Evolutionary conservation across 2,329 filamentous ascomycete species (phyloP).

Genomic region (Talaromyces sp.): DNA sequence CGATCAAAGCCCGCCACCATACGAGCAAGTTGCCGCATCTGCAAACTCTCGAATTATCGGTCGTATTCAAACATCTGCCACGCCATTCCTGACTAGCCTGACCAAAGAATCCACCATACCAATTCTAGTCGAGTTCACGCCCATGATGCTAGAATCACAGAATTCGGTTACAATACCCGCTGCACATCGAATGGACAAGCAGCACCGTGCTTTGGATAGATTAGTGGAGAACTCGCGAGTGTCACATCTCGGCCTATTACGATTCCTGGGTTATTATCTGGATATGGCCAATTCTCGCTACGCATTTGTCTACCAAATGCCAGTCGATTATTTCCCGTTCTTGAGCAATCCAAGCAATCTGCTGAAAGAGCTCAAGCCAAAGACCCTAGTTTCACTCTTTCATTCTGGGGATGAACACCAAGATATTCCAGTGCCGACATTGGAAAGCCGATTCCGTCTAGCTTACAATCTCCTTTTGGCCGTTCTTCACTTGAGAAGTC

Average conservation of each 20-base stretch:
- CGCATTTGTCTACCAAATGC: slow-evolving; percentile 58
- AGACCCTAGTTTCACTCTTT: slow-evolving; percentile 39
- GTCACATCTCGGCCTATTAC: slow-evolving; percentile 38
- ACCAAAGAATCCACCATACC: slow-evolving; percentile 34
- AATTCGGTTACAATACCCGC: slow-evolving; percentile 24
- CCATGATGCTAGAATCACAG: slow-evolving; percentile 35
- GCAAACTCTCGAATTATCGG: slow-evolving; percentile 39
- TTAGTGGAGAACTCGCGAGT: slow-evolving; percentile 38
- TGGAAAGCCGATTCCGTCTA: slow-evolving; percentile 60
- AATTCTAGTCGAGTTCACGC: slow-evolving; percentile 39
- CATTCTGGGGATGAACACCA: slow-evolving; percentile 39
- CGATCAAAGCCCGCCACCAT: slow-evolving; percentile 38
- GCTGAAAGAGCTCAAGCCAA: slow-evolving; percentile 33
- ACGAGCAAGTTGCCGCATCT: slow-evolving; percentile 39
- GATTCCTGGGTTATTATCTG: slow-evolving; percentile 49
- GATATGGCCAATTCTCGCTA: slow-evolving; percentile 56
- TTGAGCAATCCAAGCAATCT: slow-evolving; percentile 35
- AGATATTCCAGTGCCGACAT: slow-evolving; percentile 44
- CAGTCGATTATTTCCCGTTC: slow-evolving; percentile 44
- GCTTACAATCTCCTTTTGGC: slow-evolving; percentile 57
- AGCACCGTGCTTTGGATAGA: slow-evolving; percentile 36
- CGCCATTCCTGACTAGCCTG: slow-evolving; percentile 24
- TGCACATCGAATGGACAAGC: slow-evolving; percentile 29
- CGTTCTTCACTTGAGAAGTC: slow-evolving; percentile 53
- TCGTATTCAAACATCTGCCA: slow-evolving; percentile 35